Base-by-base conservation (phyloP, 257 asterid genomes). In the Solanum etuberosum region DNA sequence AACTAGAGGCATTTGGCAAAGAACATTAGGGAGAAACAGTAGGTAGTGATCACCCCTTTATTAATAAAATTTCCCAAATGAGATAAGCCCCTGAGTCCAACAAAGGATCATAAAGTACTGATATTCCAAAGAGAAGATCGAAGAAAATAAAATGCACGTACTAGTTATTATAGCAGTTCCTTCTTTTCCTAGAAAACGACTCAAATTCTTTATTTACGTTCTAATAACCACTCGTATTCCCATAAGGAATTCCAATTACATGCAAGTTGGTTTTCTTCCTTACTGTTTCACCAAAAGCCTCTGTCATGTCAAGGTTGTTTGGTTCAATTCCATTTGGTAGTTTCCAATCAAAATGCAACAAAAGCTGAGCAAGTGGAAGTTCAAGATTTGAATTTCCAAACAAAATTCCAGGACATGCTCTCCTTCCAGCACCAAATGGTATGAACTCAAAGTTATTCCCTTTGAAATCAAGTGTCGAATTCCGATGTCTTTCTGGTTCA, bases 361-460 rank as follows among this genome's bases (percentile, higher is more conserved):
- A 23, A 14, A 91, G 59, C 0, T 88, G 85, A 31, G 93, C 92
- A n/a, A 91, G 83, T 51, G 88, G 87, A 16, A 88, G 82, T 87
- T 90, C 90, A 31, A 89, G 81, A 14, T 13, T 70, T 3, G 92
- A 87, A 37, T 73, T 48, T 14, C 86, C 89, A 27, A 89, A 90
- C 42, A 88, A 27, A 2, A 73, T 73, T 37, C 92, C 92, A 3
- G 92, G 93, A 54, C 92, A 91, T 61, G 87, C 89, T 40, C 91
- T 90, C 57, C 86, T 89, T 7, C 94, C 92, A 27, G 63, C 70
- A 51, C 93, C 90, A 20, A 92, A 90, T 9, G 92, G 93, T 14
- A 92, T 29, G 13, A 23, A 89, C 25, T 87, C 71, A 51, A 85
- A 92, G 42, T 87, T 57, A 25, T 83, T 80, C 21, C 91, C 88